These are phyloP conservation scores for Grosmannia huntii DNA, from an alignment of 2,329 filamentous ascomycete species.

Conservation along the genomic window DNA sequence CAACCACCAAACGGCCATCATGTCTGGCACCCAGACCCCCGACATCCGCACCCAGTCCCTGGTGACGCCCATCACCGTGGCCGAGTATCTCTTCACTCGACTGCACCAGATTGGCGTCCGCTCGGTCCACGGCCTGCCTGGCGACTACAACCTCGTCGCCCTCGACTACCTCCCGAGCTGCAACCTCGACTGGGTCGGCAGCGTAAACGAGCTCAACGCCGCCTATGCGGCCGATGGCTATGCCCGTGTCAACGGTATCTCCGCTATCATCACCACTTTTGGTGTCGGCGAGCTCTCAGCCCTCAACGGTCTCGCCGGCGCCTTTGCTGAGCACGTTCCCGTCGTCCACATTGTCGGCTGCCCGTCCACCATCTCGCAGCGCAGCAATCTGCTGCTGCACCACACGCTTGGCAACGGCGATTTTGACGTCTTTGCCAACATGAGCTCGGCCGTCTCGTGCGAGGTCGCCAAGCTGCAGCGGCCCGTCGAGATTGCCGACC, in stretches of 20 bases:
- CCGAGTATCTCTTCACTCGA: constrained; percentile 38
- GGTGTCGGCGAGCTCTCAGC: constrained; percentile 43
- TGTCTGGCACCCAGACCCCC: constrained; percentile 4
- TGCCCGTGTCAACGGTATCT: constrained; percentile 42
- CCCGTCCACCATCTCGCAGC: constrained; percentile 15
- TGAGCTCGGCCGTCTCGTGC: constrained; percentile 61
- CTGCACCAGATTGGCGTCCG: constrained; percentile 33
- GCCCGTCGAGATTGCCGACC: constrained; percentile 53
- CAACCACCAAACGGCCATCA: background rate
- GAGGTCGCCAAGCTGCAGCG: constrained; percentile 59
- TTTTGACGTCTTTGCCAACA: constrained; percentile 56
- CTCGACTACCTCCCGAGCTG: constrained; percentile 35
- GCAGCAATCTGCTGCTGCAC: constrained; percentile 21
- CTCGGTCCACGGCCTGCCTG: constrained; percentile 37
- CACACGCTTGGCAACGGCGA: constrained; percentile 49
- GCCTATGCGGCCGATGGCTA: constrained; percentile 50
- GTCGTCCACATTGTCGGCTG: constrained; percentile 37
- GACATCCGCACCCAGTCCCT: constrained; percentile 12
- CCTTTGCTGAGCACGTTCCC: constrained; percentile 42
- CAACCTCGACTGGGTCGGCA: constrained; percentile 34
- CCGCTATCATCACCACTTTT: constrained; percentile 45
- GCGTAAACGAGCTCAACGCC: constrained; percentile 42
- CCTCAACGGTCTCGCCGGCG: constrained; percentile 42
- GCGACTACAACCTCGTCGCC: constrained; percentile 40
- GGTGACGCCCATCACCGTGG: constrained; percentile 33